phyloP scores from a whole-genome alignment of 208 protist genomes.

The Leptomonas seymouri region DNA sequence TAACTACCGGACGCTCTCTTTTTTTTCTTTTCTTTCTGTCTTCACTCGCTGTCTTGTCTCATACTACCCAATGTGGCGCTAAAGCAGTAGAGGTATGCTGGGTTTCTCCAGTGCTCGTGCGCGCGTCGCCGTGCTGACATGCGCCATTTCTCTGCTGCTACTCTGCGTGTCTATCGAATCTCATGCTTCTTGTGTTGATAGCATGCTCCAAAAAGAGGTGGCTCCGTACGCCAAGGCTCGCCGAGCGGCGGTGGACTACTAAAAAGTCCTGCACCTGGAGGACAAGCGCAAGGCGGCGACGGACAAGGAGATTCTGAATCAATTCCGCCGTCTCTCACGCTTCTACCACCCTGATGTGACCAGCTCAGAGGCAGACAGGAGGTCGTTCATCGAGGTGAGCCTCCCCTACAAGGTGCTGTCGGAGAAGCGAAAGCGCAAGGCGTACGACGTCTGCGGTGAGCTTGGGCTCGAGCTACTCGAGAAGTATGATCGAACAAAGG shows the following conservation, averaged over 20 bases:
- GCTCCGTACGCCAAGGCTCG: slow-evolving; percentile 1
- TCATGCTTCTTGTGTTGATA: slow-evolving; percentile 18
- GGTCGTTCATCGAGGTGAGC: slow-evolving; percentile 76
- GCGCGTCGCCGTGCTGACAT: background rate
- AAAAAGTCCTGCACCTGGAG: slow-evolving; percentile 65
- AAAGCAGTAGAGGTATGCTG: no score
- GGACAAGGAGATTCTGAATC: slow-evolving; percentile 81
- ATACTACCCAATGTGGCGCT: background rate
- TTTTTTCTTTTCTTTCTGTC: no score
- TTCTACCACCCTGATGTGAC: slow-evolving; percentile 88
- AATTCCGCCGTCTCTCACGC: slow-evolving; percentile 73
- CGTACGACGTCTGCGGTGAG: slow-evolving; percentile 93
- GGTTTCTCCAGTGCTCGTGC: background rate
- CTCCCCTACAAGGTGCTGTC: slow-evolving; percentile 92
- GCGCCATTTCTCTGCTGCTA: slow-evolving; percentile 12
- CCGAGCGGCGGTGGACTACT: slow-evolving; percentile 75
- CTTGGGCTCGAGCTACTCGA: slow-evolving; percentile 83
- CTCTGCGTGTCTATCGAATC: slow-evolving; percentile 14
- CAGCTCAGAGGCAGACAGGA: slow-evolving; percentile 49
- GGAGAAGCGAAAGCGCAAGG: slow-evolving; percentile 88
- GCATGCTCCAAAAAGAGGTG: background rate
- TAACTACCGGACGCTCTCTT: no score
- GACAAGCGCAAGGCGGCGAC: slow-evolving; percentile 63
- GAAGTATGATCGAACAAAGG: slow-evolving; percentile 34
- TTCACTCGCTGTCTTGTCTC: no score